These are phyloP conservation scores for Taxillus chinensis DNA, from an alignment of 164 flowering plant species.

Conservation along the genomic window DNA sequence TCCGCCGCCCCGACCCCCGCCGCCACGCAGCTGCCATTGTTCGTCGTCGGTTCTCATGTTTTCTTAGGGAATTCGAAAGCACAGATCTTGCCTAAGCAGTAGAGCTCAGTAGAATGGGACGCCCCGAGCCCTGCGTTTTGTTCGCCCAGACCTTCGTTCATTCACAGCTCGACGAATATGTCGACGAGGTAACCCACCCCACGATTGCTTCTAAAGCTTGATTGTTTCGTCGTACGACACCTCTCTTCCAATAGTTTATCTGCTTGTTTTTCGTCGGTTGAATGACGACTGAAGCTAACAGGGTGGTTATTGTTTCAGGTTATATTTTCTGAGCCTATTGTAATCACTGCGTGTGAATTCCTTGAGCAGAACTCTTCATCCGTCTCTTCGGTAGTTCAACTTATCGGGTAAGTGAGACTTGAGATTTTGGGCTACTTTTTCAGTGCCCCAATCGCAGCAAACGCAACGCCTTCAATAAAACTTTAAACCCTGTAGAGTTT, in stretches of 20 bases:
- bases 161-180: conserved; percentile 85
- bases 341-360: conserved; percentile 92
- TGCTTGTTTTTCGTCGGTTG: no score
- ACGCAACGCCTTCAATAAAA: no score
- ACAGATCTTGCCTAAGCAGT: no score
- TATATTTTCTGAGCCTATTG: conserved; percentile 79
- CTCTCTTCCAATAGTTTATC: no score
- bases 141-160: conserved; percentile 89
- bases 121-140: conserved; percentile 83
- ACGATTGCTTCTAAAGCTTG: background rate
- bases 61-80: no score
- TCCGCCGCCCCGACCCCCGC: no score
- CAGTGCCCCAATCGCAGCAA: background rate
- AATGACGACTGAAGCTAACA: background rate
- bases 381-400: conserved; percentile 51
- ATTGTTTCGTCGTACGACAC: no score
- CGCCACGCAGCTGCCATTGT: no score
- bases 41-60: no score
- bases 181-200: conserved; percentile 65
- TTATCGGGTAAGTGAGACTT: conserved; percentile 60
- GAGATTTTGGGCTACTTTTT: background rate
- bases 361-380: conserved; percentile 81
- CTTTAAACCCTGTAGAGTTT: no score
- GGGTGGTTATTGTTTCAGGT: conserved; percentile 39
- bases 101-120: conserved; percentile 42